Conservation (phyloP, 2,329 filamentous ascomycete genomes). For the Fusarium vanettenii region DNA sequence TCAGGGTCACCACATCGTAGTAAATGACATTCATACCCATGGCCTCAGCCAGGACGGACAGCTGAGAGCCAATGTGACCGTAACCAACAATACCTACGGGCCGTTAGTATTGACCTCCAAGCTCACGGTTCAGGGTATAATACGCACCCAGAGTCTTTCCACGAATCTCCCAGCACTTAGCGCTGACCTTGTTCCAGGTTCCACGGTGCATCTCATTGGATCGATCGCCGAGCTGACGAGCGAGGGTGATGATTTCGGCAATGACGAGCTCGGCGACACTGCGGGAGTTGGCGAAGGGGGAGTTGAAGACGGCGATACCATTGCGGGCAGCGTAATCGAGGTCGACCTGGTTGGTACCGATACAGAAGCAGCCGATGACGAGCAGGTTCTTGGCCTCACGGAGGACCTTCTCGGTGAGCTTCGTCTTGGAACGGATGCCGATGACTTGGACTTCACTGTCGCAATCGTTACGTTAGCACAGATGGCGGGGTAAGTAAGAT, state of each 20-base stretch:
- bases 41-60: conserved; percentile 93
- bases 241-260: conserved; percentile 89
- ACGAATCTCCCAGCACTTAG: conserved; percentile 96
- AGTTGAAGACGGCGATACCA: conserved; percentile 98
- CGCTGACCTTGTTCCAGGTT: conserved; percentile 98
- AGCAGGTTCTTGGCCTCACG: conserved; percentile 92
- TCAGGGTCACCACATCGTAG: conserved; percentile 93
- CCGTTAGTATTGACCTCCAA: not conserved
- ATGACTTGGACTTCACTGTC: conserved; percentile 93
- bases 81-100: conserved; percentile 87
- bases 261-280: conserved; percentile 98
- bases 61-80: conserved; percentile 94
- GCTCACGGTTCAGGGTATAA: not conserved
- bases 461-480: conserved; percentile 29
- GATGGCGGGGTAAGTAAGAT: conserved; percentile 1
- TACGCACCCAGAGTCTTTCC: conserved; percentile 89
- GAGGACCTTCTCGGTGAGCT: conserved; percentile 86
- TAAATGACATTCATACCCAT: conserved; percentile 99
- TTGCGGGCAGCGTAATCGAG: conserved; percentile 83
- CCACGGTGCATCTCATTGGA: conserved; percentile 94
- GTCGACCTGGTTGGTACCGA: conserved; percentile 96
- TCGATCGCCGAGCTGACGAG: conserved; percentile 91
- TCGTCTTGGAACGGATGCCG: conserved; percentile 97
- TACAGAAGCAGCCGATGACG: conserved; percentile 98
- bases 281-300: conserved; percentile 96